Conservation (phyloP, 257 asterid genomes). For the Cynanchum wilfordii region DNA sequence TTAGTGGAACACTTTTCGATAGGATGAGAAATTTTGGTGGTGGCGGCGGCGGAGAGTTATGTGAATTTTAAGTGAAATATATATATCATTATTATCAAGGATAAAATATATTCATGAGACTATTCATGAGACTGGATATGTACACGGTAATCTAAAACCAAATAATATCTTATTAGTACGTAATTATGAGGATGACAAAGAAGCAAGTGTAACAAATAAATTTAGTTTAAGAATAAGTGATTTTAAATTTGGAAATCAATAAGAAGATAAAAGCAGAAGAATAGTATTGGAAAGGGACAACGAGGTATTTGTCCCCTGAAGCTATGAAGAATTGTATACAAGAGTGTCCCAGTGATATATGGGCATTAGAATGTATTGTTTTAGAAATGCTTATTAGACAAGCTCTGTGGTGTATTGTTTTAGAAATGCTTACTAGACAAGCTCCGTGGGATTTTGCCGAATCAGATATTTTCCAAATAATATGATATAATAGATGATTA, state of each 20-base stretch:
- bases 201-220: slow-evolving; percentile 5
- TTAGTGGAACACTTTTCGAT: slow-evolving; percentile 70
- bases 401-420: slow-evolving; percentile 69
- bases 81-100: slow-evolving; percentile 60
- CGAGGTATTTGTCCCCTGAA: slow-evolving; percentile 69
- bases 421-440: slow-evolving; percentile 77
- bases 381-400: slow-evolving; percentile 77
- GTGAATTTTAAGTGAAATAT: slow-evolving; percentile 57
- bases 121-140: slow-evolving; percentile 60
- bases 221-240: slow-evolving; percentile 69
- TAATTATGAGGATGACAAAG: slow-evolving; percentile 1
- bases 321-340: slow-evolving; percentile 55
- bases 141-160: slow-evolving; percentile 89
- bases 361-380: slow-evolving; percentile 88
- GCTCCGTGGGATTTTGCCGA: slow-evolving; percentile 50
- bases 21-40: slow-evolving; percentile 34
- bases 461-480: slow-evolving; percentile 43
- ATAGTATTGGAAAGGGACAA: slow-evolving; percentile 78
- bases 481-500: slow-evolving; percentile 17
- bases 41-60: slow-evolving; percentile 42
- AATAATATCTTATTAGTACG: slow-evolving; percentile 57
- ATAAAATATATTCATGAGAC: slow-evolving; percentile 44
- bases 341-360: slow-evolving; percentile 55
- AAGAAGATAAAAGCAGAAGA: slow-evolving; percentile 63
- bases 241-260: slow-evolving; percentile 49